phyloP scores from a whole-genome alignment of 148 eudicot genomes.

The Polygonum aviculare region DNA sequence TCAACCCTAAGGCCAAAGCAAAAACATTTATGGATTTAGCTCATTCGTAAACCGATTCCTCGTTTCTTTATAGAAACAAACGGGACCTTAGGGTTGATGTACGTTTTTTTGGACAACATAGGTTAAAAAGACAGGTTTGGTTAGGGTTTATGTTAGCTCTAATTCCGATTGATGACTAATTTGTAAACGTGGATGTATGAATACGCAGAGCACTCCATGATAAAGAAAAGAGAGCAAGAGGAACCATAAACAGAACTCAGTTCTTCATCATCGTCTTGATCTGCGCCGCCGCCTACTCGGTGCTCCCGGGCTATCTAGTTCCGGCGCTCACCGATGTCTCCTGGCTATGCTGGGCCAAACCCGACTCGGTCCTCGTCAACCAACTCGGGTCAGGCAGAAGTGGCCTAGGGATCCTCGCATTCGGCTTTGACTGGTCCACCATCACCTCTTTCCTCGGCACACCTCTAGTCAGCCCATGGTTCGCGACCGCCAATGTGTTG shows the following conservation, averaged over 20 bases:
- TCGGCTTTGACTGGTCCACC: slow-evolving; percentile 82
- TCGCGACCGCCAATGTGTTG: slow-evolving; percentile 78
- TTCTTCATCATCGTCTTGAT: slow-evolving; percentile 61
- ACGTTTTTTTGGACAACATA: not conserved
- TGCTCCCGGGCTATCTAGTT: slow-evolving; percentile 64
- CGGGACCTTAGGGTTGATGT: too few relatives aligned
- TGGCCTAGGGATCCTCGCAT: slow-evolving; percentile 68
- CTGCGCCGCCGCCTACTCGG: slow-evolving; percentile 56
- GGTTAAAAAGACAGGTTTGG: not conserved
- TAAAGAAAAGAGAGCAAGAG: slow-evolving; percentile 50
- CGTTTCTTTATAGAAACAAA: too few relatives aligned
- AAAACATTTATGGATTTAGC: too few relatives aligned
- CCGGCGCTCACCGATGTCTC: slow-evolving; percentile 51
- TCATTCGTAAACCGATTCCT: too few relatives aligned
- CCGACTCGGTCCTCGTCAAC: slow-evolving; percentile 53
- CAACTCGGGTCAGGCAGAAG: slow-evolving; percentile 81
- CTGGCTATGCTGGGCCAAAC: slow-evolving; percentile 73
- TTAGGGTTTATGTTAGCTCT: too few relatives aligned
- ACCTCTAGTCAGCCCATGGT: slow-evolving; percentile 96
- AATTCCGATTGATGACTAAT: not conserved
- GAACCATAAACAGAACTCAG: slow-evolving; percentile 51
- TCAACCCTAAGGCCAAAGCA: too few relatives aligned
- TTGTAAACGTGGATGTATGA: not conserved
- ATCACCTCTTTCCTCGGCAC: slow-evolving; percentile 69
- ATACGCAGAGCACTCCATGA: slow-evolving; percentile 67